These are phyloP conservation scores for Exophiala phaeomuriformis DNA, from an alignment of 2,329 filamentous ascomycete species.

Conservation along the genomic window DNA sequence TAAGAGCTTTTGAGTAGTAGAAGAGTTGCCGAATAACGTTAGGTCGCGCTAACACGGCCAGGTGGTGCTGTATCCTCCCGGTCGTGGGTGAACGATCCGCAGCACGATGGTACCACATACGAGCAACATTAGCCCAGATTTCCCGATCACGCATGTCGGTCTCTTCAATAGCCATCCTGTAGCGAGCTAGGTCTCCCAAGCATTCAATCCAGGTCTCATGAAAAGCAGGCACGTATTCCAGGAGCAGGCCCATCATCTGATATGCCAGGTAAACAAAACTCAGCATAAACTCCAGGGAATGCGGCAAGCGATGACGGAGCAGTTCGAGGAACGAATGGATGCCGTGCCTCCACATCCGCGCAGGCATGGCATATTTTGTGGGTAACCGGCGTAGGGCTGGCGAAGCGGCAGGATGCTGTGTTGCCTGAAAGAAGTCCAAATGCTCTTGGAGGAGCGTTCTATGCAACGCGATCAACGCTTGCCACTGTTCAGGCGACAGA, in stretches of 20 bases:
- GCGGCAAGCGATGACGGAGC: slow-evolving; percentile 64
- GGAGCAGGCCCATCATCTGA: slow-evolving; percentile 77
- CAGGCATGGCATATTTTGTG: slow-evolving; percentile 82
- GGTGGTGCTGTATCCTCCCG: slow-evolving; percentile 78
- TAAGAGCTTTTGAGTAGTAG: slow-evolving; percentile 53
- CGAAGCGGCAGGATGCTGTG: slow-evolving; percentile 73
- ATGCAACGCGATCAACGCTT: slow-evolving; percentile 74
- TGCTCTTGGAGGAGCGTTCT: slow-evolving; percentile 74
- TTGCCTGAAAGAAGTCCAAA: slow-evolving; percentile 79
- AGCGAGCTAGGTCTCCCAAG: slow-evolving; percentile 75
- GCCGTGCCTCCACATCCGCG: slow-evolving; percentile 90
- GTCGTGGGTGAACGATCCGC: slow-evolving; percentile 67
- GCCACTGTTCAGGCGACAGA: slow-evolving; percentile 65
- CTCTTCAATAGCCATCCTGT: slow-evolving; percentile 87
- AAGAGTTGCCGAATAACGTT: slow-evolving; percentile 49
- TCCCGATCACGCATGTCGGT: slow-evolving; percentile 67
- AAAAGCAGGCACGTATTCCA: slow-evolving; percentile 77
- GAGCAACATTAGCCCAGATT: slow-evolving; percentile 70
- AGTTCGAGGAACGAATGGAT: slow-evolving; percentile 81
- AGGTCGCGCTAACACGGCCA: slow-evolving; percentile 60
- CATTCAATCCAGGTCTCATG: slow-evolving; percentile 92
- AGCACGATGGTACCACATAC: slow-evolving; percentile 78
- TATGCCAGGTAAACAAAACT: slow-evolving; percentile 85
- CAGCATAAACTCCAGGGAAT: slow-evolving; percentile 79
- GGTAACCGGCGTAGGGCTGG: slow-evolving; percentile 61